These are phyloP conservation scores for Pichia kluyveri DNA, from an alignment of 805 yeast genomes.

Conservation along the genomic window DNA sequence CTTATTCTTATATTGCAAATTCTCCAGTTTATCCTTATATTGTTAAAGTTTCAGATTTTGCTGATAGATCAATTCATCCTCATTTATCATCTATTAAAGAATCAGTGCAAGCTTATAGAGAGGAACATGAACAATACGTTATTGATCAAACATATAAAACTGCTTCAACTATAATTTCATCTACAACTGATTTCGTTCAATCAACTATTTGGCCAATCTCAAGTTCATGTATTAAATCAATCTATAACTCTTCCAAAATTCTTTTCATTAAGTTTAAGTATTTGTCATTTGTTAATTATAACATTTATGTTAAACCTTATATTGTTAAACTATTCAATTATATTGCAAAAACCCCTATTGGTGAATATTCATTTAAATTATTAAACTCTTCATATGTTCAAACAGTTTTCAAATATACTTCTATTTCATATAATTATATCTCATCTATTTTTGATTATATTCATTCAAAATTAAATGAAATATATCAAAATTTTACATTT, in stretches of 20 bases:
- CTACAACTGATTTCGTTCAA: background rate
- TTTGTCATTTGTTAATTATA: conserved; percentile 13
- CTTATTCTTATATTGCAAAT: background rate
- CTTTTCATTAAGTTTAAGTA: conserved; percentile 7
- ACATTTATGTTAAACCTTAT: conserved; percentile 17
- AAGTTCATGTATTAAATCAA: background rate
- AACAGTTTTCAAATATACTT: conserved; percentile 2
- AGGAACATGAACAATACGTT: conserved; percentile 3
- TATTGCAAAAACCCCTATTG: conserved; percentile 14
- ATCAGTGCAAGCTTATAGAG: conserved; percentile 1
- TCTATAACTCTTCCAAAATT: conserved; percentile 4
- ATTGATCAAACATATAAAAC: conserved; percentile 1
- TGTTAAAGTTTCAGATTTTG: background rate
- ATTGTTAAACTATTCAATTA: conserved; percentile 6
- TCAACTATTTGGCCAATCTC: conserved; percentile 13
- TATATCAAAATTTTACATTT: conserved; percentile 15
- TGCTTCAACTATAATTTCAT: background rate
- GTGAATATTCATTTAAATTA: conserved; percentile 13
- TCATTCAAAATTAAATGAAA: conserved; percentile 10
- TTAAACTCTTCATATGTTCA: conserved; percentile 8
- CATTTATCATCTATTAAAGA: background rate
- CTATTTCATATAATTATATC: background rate
- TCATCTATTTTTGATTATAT: conserved; percentile 6
- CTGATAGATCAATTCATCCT: background rate
- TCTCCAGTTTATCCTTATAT: conserved; percentile 6